Base-by-base conservation (phyloP, 257 asterid species). In the Gardenia jasminoides region DNA sequence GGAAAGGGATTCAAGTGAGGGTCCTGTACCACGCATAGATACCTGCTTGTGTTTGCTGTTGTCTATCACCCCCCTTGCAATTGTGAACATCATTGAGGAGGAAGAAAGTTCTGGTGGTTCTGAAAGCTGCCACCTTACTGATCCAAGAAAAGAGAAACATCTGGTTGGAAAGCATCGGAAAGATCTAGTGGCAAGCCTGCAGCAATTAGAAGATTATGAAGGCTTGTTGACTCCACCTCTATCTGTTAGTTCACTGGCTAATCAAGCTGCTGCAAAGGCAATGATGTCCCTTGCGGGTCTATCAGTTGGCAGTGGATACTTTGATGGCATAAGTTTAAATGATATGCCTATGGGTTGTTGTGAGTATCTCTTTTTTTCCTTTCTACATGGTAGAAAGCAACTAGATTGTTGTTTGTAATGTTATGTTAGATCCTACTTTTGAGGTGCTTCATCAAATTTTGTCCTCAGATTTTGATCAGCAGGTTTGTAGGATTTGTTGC, bases 241-340 rank as follows among this genome's bases (percentile, higher is more conserved):
- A 44, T 89, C 90, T 80, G 92, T 87, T 72, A 88, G 93, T 87
- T 83, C 93, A 79, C 83, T 91, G 89, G 98, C 99, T 67, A 96
- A 92, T 88, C 98, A 93, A 89, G 98, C 98, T 70, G 97, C 97
- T 75, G 94, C 93, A 48, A 93, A 92, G 87, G 98, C 98, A 72
- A 89, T 91, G 97, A 79, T 93, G 96, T 87, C 91, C 79, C 93
- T 92, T 87, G 90, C 98, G 74, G 98, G 97, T 83, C 54, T 88
- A 75, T 76, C 94, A 79, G 91, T 88, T 80, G 88, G 93, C 78
- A 86, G 88, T 89, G 97, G 96, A 81, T 90, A 88, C 83, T 91
- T 92, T 81, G 97, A 90, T 87, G 92, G 93, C 85, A 80, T 93
- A 88, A 90, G 91, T 90, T 88, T 91, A 87, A 93, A 90, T 80